Conservation (phyloP, 2,329 filamentous ascomycete genomes). For the Amylocarpus encephaloides region DNA sequence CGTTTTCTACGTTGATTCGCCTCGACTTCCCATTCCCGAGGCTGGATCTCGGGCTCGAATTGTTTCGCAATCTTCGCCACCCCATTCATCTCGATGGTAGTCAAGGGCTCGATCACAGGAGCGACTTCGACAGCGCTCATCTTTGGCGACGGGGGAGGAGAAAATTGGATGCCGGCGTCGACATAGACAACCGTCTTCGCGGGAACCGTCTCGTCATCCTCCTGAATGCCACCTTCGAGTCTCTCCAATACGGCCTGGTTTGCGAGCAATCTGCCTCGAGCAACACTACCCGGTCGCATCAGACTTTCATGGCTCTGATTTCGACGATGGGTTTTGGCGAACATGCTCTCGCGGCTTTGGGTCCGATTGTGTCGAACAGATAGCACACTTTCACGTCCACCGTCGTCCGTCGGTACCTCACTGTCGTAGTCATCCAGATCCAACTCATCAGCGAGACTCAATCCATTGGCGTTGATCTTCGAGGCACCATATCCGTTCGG, state of each 20-base stretch:
- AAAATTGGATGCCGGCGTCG: slow-evolving; percentile 75
- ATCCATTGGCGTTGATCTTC: slow-evolving; percentile 59
- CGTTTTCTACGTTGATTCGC: slow-evolving; percentile 70
- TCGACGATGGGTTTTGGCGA: slow-evolving; percentile 44
- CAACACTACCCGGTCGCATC: slow-evolving; percentile 48
- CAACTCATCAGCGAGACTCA: slow-evolving; percentile 86
- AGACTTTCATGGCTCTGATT: slow-evolving; percentile 55
- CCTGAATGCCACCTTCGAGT: slow-evolving; percentile 45
- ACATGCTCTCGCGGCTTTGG: slow-evolving; percentile 51
- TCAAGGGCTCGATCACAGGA: slow-evolving; percentile 39
- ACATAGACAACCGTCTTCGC: slow-evolving; percentile 52
- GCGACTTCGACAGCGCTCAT: slow-evolving; percentile 31
- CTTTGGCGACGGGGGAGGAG: slow-evolving; percentile 71
- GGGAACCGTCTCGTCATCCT: slow-evolving; percentile 41
- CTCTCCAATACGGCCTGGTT: slow-evolving; percentile 51
- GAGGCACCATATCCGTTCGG: slow-evolving; percentile 43
- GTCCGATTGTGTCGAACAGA: slow-evolving; percentile 49
- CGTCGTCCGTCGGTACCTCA: slow-evolving; percentile 63
- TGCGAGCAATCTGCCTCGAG: slow-evolving; percentile 45
- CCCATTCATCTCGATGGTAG: slow-evolving; percentile 10
- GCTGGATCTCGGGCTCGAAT: slow-evolving; percentile 33
- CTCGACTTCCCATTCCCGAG: slow-evolving; percentile 53
- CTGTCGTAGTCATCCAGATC: slow-evolving; percentile 75
- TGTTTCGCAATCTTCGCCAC: slow-evolving; percentile 22
- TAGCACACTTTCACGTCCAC: slow-evolving; percentile 58